Percentiles rank a stretch among this genome's conserved stretches.
These are phyloP conservation scores for button mushroom (Agaricus bisporus) DNA, from an alignment of 768 basidiomycete species.

Conservation along the genomic window DNA sequence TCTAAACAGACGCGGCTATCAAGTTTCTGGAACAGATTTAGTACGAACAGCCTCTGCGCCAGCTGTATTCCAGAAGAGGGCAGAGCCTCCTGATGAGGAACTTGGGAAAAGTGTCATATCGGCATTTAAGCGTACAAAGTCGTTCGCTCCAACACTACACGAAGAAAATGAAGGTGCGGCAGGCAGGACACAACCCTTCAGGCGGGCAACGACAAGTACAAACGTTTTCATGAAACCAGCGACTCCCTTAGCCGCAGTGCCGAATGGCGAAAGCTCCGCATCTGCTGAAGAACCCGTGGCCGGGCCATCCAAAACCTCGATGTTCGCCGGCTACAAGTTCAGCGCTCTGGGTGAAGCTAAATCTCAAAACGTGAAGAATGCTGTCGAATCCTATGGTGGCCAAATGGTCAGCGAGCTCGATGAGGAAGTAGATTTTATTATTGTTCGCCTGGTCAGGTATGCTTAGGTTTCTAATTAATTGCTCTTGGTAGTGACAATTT, in stretches of 20 bases:
- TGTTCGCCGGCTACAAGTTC: slow-evolving; percentile 52
- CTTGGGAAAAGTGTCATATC: slow-evolving; percentile 40
- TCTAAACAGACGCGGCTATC: slow-evolving; percentile 61
- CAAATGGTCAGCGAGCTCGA: slow-evolving; percentile 37
- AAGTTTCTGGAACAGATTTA: slow-evolving; percentile 51
- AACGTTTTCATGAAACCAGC: slow-evolving; percentile 1
- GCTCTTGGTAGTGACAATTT: slow-evolving; percentile 1
- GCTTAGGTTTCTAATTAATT: slow-evolving; percentile 10
- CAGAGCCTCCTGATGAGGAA: slow-evolving; percentile 9
- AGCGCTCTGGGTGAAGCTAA: slow-evolving; percentile 65
- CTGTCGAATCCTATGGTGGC: slow-evolving; percentile 59
- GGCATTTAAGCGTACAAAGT: slow-evolving; percentile 56
- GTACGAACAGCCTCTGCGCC: slow-evolving; percentile 41
- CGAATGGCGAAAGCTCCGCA: slow-evolving; percentile 18
- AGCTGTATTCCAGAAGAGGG: slow-evolving; percentile 3
- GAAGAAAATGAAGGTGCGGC: slow-evolving; percentile 15
- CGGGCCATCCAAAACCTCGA: slow-evolving; percentile 12
- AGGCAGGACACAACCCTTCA: slow-evolving; percentile 34
- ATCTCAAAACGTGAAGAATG: slow-evolving; percentile 45
- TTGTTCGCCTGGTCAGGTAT: slow-evolving; percentile 74
- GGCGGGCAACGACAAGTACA: slow-evolving; percentile 30
- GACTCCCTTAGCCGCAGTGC: background rate
- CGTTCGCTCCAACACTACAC: slow-evolving; percentile 43
- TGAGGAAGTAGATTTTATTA: slow-evolving; percentile 52
- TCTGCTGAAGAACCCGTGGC: slow-evolving; percentile 5